Base-by-base conservation (phyloP, 2,329 filamentous ascomycete species). In the Monilinia fructigena region DNA sequence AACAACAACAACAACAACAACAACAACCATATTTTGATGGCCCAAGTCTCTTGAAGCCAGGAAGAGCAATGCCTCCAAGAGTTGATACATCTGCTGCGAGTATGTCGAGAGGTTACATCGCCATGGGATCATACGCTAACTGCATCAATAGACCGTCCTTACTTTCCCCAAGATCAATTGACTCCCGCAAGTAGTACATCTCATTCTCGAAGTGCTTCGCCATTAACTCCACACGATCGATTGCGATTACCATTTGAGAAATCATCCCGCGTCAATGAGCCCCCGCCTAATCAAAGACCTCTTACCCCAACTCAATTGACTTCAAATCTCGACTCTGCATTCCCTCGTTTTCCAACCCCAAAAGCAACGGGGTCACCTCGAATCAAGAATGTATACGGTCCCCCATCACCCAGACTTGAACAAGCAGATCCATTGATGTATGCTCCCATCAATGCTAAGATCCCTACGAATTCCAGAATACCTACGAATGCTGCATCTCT, bases 171-270 rank as follows among this genome's bases (percentile, higher is more conserved):
- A 61, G 84, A 82, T 63, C 82, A 89, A 75, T 78, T 89, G 66
- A 91, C 88, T 14, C 88, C 88, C 60, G 79, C 84, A 60, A 91
- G 28, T 58, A 66, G 87, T 76, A 82, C 82, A 66, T 82, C 82
- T 28, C 84, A 83, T 61, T 87, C 86, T 52, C 83, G 82, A 69
- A 85, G 83, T 66, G 80, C 84, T 35, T 91, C 90, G n/a, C 89
- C 89, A 10, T 80, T 82, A 65, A 86, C 85, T 18, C 82, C 85
- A 35, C 80, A 78, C 66, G 81, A 81, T 75, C 72, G 81, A 74
- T 67, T 78, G 75, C 73, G 78, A 78, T 75, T 80, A 75, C 76
- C 79, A 18, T 77, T 76, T 63, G 67, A 67, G 42, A 68, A 69
- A 68, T 76, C 72, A 28, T 66, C 74, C 16, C 75, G 78, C 64